Evolutionary conservation across 148 eudicot genomes (phyloP), one percentile per base, ranked within the genome.

Genomic region (Cornus kousa): DNA sequence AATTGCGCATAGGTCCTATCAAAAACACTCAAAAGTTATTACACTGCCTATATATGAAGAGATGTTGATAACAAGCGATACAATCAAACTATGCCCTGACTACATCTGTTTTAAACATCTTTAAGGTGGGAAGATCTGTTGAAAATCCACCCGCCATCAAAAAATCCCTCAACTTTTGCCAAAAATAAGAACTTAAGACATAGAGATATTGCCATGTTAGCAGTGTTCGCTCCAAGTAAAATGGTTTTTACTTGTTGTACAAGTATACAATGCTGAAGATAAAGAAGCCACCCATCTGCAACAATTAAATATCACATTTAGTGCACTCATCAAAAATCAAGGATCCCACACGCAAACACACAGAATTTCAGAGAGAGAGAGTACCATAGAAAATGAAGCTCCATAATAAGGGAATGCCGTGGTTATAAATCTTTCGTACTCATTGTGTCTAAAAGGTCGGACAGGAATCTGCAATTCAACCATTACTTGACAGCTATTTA

Each of bases 261-360:
- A 95, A 88, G 87, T 91, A 90, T 37, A 86, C 88, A 22, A 90
- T 67, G 57, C 86, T 86, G 87, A 94, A 92, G 84, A 91, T 73
- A 77, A 94, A 93, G 82, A 95, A 95, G 71, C 93, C 98, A 79
- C 83, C 92, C 97, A 93, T 93, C 97, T 93, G 93, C 87, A 87
- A 86, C 69, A 48, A 73, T 39, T 10, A 72, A 67, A 32, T 7
- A 5, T 59, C 7, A 13, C 19, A 10, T 23, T 64, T 53, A 40
- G 33, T 40, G 20, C 24, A 10, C 39, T 35, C 37, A 8, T 11
- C 16, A 16, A 60, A 9, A 11, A 66, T 31, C 20, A 74, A 12
- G 59, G 37, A 65, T 13, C 46, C 1, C 9, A 32, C 24, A 28
- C 37, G 31, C 28, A 6, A 5, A 43, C 10, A 19, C 16, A 66